A percentile compares a stretch with the other conserved stretches of the same genome.
phyloP scores from a whole-genome alignment of 768 basidiomycete genomes.

The Hypsizygus marmoreus region DNA sequence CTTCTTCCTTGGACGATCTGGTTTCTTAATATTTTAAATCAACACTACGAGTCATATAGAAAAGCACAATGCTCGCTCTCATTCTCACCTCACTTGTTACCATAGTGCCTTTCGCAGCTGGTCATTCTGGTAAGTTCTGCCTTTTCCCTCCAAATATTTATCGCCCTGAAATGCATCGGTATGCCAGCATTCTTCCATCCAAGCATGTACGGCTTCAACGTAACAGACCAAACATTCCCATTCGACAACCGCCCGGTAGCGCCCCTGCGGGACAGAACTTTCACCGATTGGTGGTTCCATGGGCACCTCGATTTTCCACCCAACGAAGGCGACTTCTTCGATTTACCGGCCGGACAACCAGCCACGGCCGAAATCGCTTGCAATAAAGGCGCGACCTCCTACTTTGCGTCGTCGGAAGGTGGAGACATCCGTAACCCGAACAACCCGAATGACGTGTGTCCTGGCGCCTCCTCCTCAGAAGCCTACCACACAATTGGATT shows the following conservation, averaged over 20 bases:
- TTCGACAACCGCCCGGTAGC: slow-evolving; percentile 68
- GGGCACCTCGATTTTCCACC: slow-evolving; percentile 61
- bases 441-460: slow-evolving; percentile 55
- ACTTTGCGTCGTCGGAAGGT: slow-evolving; percentile 50
- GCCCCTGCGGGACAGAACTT: slow-evolving; percentile 47
- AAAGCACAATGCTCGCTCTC: slow-evolving; percentile 20
- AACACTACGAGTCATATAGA: not conserved
- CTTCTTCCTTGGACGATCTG: not conserved
- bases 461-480: slow-evolving; percentile 38
- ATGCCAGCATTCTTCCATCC: slow-evolving; percentile 51
- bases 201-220: slow-evolving; percentile 71
- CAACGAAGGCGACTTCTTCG: slow-evolving; percentile 54
- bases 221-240: slow-evolving; percentile 50
- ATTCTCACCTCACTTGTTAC: slow-evolving; percentile 17
- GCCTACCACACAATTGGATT: slow-evolving; percentile 59
- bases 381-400: slow-evolving; percentile 64
- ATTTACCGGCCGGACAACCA: slow-evolving; percentile 58
- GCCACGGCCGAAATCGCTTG: slow-evolving; percentile 58
- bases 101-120: slow-evolving; percentile 24
- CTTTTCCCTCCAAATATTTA: too few relatives aligned
- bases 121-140: slow-evolving; percentile 33
- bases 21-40: not conserved
- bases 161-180: not conserved
- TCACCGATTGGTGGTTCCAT: slow-evolving; percentile 67
- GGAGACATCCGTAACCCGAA: slow-evolving; percentile 51